Percentiles rank a stretch among this genome's conserved stretches.
Conservation (phyloP, 2,329 filamentous ascomycete species). For the Diaporthe eres region DNA sequence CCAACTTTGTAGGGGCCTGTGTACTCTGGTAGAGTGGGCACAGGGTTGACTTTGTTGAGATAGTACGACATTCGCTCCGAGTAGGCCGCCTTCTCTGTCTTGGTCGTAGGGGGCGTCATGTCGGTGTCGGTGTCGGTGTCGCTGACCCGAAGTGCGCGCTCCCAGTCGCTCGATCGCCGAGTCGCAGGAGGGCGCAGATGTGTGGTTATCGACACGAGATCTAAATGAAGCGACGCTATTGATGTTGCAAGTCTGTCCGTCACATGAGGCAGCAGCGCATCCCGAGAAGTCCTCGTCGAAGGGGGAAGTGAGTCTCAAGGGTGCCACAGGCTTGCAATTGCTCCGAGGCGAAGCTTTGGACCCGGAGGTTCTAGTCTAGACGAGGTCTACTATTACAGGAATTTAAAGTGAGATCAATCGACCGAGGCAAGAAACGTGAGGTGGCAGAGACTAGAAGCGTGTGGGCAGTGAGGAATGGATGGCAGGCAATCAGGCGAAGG, state of each 20-base stretch:
- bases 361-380: not conserved
- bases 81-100: conserved; percentile 38
- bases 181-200: not conserved
- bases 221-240: not conserved
- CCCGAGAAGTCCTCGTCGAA: not conserved
- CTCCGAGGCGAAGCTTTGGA: not conserved
- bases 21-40: conserved; percentile 81
- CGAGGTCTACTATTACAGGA: not conserved
- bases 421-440: not conserved
- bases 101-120: conserved; percentile 35
- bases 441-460: not conserved
- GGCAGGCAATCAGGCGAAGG: not conserved
- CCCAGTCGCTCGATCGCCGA: no score
- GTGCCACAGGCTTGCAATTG: not conserved
- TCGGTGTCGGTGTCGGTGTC: not conserved
- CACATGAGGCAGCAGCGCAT: not conserved
- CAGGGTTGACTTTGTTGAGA: conserved; percentile 72
- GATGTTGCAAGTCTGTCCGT: not conserved
- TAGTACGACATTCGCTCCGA: conserved; percentile 59
- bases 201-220: not conserved
- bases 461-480: no score
- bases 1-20: conserved; percentile 85
- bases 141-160: not conserved
- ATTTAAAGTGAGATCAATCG: not conserved
- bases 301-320: not conserved